Evolutionary conservation across 2,329 filamentous ascomycete genomes (phyloP), one percentile per base, ranked within the genome.

Genomic region (Fusarium sacchari): DNA sequence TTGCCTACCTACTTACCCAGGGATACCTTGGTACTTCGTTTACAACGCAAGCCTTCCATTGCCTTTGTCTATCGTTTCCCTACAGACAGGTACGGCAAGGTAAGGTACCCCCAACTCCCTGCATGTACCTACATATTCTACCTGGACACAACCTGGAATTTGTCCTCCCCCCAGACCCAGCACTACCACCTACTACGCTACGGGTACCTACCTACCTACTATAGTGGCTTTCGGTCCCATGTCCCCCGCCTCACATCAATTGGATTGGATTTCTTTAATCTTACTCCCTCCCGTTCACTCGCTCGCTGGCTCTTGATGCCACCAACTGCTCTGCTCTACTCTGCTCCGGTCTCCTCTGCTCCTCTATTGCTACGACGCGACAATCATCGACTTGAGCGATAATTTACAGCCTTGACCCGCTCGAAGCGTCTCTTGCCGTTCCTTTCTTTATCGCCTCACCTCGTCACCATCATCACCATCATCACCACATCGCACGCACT

Each of bases 251-350:
- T 71, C 57, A 60, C 61, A 60, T 69, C 61, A 71, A 72, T 72
- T 56, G 64, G 60, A 46, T 43, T 64, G 65, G 50, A 46, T 68
- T 64, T 71, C 71, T 71, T 73, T 73, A 71, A 73, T 73, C 66
- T 73, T 73, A 73, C 66, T 73, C 71, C 66, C 66, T 67, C 58
- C 67, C 59, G 50, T 55, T 55, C 50, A 55, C 60, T 64, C 28
- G 37, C 36, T 63, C 53, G 34, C 69, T 71, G 56, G 62, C 50
- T 73, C 61, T 73, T 58, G 61, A 74, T 73, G 71, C 71, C 58
- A 59, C 58, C 61, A 58, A 62, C 71, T 73, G 66, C 36, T 73
- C 66, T 73, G 65, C 30, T 73, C 34, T 47, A 14, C 9, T 47
- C 44, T 49, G 26, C 7, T 49, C 46, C 26, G 43, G 22, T 12